Conservation (phyloP, 2,329 filamentous ascomycete species). For the Cytospora piceicola region DNA sequence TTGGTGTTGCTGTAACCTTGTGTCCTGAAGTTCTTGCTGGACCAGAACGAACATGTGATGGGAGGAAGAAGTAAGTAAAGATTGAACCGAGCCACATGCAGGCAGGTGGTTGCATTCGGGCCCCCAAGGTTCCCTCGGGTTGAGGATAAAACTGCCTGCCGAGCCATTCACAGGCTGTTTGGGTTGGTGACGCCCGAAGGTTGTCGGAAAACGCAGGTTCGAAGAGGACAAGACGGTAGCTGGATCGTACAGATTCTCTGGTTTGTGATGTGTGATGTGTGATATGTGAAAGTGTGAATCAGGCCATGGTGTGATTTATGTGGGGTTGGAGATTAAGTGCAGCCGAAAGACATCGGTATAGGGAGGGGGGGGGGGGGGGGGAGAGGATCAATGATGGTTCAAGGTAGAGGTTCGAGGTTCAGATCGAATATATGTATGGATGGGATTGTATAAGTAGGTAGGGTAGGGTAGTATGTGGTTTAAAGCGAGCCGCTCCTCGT, state of each 20-base stretch:
- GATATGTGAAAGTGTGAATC: neutral
- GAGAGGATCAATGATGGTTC: too few species aligned
- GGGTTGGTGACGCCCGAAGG: slow-evolving; percentile 19
- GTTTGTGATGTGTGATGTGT: neutral
- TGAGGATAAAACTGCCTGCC: neutral
- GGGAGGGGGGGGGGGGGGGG: neutral
- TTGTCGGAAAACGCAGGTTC: slow-evolving; percentile 14
- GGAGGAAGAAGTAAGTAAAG: neutral
- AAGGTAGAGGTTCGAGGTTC: neutral
- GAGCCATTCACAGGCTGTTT: neutral
- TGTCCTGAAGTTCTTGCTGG: neutral
- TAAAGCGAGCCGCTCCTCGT: too few species aligned
- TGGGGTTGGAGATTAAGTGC: neutral
- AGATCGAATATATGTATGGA: neutral
- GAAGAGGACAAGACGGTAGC: neutral
- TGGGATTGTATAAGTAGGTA: too few species aligned
- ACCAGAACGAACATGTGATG: neutral
- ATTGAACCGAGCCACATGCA: neutral
- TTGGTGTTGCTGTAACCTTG: neutral
- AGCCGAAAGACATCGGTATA: neutral
- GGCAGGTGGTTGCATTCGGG: neutral
- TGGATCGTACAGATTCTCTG: slow-evolving; percentile 14
- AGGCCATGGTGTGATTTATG: neutral
- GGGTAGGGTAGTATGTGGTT: too few species aligned
- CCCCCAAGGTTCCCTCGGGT: too few species aligned